These are phyloP conservation scores for Leptographium radiaticola DNA, from an alignment of 2,329 filamentous ascomycete species.

Conservation along the genomic window DNA sequence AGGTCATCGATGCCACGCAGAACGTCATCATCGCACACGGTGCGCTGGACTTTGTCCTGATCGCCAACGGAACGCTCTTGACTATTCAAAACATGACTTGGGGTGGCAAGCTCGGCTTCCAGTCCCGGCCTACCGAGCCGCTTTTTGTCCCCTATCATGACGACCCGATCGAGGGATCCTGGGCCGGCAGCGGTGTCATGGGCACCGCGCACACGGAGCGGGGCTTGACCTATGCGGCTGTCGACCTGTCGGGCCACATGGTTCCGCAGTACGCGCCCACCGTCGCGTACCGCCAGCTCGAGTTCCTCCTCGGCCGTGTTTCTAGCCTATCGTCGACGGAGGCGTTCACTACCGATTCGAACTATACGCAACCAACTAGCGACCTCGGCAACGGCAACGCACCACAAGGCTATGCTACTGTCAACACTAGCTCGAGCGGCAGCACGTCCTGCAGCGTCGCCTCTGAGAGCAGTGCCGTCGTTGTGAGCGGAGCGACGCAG, in stretches of 20 bases:
- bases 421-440: background rate
- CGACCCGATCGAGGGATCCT: slow-evolving; percentile 18
- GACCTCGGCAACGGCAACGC: slow-evolving; percentile 17
- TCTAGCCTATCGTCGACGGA: slow-evolving; percentile 32
- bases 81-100: slow-evolving; percentile 74
- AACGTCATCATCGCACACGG: slow-evolving; percentile 66
- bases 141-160: slow-evolving; percentile 59
- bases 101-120: slow-evolving; percentile 59
- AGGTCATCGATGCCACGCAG: slow-evolving; percentile 59
- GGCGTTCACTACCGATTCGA: slow-evolving; percentile 21
- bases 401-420: slow-evolving; percentile 14
- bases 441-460: background rate
- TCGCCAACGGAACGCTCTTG: slow-evolving; percentile 56
- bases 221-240: slow-evolving; percentile 57
- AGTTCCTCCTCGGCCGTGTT: slow-evolving; percentile 62
- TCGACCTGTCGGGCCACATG: slow-evolving; percentile 56
- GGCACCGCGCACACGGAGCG: slow-evolving; percentile 60
- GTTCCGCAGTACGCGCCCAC: slow-evolving; percentile 54
- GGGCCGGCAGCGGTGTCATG: slow-evolving; percentile 44
- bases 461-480: background rate
- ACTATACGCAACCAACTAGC: slow-evolving; percentile 13
- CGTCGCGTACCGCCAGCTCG: slow-evolving; percentile 57
- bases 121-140: slow-evolving; percentile 41
- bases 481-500: background rate
- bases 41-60: slow-evolving; percentile 53